A percentile compares a stretch with the other conserved stretches of the same genome.
Conservation (phyloP, 768 basidiomycete genomes). For the Lactarius sp. region DNA sequence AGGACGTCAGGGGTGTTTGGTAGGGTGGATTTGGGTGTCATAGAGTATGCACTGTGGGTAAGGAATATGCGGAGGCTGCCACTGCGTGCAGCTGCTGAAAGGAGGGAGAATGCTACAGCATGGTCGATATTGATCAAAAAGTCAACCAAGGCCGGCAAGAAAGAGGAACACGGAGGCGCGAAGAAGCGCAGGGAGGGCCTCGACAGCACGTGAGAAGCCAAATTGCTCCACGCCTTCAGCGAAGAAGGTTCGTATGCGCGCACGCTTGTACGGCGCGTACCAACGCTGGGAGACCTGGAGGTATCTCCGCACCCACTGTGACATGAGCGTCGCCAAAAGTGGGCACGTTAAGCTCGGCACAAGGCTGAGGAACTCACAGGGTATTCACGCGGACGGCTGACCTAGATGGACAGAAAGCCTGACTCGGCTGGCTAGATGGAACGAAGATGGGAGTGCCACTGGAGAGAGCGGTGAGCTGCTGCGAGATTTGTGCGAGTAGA, state of each 20-base stretch:
- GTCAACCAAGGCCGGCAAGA: too few species aligned
- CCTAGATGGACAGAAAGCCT: not conserved
- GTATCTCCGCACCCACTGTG: slow-evolving; percentile 24
- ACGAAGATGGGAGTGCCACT: slow-evolving; percentile 2
- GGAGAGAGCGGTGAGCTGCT: slow-evolving; percentile 19
- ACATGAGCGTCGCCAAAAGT: slow-evolving; percentile 20
- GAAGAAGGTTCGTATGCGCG: slow-evolving; percentile 2
- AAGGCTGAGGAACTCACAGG: slow-evolving; percentile 23
- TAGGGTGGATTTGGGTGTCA: slow-evolving; percentile 11
- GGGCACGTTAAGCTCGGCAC: slow-evolving; percentile 22
- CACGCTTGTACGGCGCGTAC: slow-evolving; percentile 20
- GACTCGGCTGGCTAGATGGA: slow-evolving; percentile 4
- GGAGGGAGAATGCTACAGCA: too few species aligned
- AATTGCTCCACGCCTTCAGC: too few species aligned
- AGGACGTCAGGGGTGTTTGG: slow-evolving; percentile 18
- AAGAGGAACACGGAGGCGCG: too few species aligned
- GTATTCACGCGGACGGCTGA: slow-evolving; percentile 21
- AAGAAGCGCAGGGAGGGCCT: too few species aligned
- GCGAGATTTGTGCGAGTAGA: slow-evolving; percentile 19
- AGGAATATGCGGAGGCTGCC: too few species aligned
- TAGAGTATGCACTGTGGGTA: too few species aligned
- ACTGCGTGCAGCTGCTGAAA: too few species aligned
- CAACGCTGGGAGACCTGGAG: slow-evolving; percentile 16
- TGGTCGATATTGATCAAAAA: too few species aligned
- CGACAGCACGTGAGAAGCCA: too few species aligned